Base-by-base conservation (phyloP, 1,284 basidiomycete genomes). In the Trichosporon asahii region DNA sequence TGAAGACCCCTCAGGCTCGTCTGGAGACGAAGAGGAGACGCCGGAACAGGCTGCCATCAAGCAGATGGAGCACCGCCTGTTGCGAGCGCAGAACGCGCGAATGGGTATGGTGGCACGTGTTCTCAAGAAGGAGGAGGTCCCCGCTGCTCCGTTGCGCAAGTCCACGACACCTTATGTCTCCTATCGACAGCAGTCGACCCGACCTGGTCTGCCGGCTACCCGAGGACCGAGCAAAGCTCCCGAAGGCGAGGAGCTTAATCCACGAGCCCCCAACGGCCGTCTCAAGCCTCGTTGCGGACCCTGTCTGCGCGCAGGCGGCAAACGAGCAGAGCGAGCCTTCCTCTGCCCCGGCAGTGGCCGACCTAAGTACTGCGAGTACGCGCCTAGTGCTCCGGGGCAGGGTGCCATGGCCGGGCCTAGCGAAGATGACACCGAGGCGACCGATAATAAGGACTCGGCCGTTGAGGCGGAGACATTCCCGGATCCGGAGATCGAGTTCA, bases 261-360 rank as follows among this genome's bases (percentile, higher is more conserved):
- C 57, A 33, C 31, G 57, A 33, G 57, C 57, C 8, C 57, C 57
- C 14, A 61, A 61, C 57, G 57, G 57, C 21, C 27, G 57, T 5
- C 57, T 61, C 21, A 61, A 61, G 15, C 57, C 57, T n/a, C 57
- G 57, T 18, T 61, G 57, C 57, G 57, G 57, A 4, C 57, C 57
- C 21, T 61, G 57, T 8, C 18, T 61, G 27, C 57, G 57, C 8
- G 57, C 57, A 7, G 57, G 57, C 15, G 57, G 70, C 0, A 21
- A 55, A 15, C 70, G 70, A 3, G 67, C 65, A 3, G 67, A 57
- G 5, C 18, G 63, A 15, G 67, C 70, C 14, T 25, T 44, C 27
- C 64, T 63, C 37, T 71, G 70, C 35, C 60, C 49, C 23, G 70
- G 70, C 2, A 57, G 70, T 6, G 23, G 15, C 6, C 55, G 70